Evolutionary conservation across 768 basidiomycete species (phyloP).

Genomic region (Tylopilus rubrobrunneus): DNA sequence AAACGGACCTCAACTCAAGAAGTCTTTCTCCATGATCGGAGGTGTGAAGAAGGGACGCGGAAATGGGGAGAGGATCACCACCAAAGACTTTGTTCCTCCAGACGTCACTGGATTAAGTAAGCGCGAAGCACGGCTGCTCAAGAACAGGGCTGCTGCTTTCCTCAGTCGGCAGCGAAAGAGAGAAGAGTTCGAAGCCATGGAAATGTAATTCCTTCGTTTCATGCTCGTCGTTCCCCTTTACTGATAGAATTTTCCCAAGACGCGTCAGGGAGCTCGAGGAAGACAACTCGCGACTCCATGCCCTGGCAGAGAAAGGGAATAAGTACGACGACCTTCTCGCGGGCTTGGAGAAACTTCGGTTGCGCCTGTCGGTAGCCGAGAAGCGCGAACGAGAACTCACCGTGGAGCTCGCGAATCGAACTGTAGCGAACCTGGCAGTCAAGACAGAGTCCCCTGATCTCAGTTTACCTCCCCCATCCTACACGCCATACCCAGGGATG

Average conservation of each 20-base stretch:
- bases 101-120: constrained; percentile 86
- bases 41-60: constrained; percentile 46
- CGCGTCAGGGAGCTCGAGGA: constrained; percentile 82
- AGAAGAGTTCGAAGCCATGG: constrained; percentile 90
- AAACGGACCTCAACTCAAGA: constrained; percentile 24
- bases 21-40: constrained; percentile 46
- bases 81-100: constrained; percentile 84
- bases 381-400: constrained; percentile 66
- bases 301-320: constrained; percentile 47
- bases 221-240: constrained; percentile 5
- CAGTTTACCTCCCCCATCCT: constrained; percentile 42
- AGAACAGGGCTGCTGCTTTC: constrained; percentile 91
- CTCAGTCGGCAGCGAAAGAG: constrained; percentile 87
- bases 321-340: constrained; percentile 42
- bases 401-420: constrained; percentile 50
- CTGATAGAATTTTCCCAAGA: constrained; percentile 38
- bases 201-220: constrained; percentile 58
- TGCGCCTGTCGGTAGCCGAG: constrained; percentile 59
- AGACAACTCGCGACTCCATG: constrained; percentile 72
- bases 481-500: constrained; percentile 29
- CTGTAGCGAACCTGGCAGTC: constrained; percentile 36
- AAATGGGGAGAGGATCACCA: constrained; percentile 46
- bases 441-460: constrained; percentile 61
- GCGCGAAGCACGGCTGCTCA: constrained; percentile 86
- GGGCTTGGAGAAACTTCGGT: constrained; percentile 63